Evolutionary conservation across 164 flowering plant species (phyloP).

Genomic region (Stephania cephalantha): DNA sequence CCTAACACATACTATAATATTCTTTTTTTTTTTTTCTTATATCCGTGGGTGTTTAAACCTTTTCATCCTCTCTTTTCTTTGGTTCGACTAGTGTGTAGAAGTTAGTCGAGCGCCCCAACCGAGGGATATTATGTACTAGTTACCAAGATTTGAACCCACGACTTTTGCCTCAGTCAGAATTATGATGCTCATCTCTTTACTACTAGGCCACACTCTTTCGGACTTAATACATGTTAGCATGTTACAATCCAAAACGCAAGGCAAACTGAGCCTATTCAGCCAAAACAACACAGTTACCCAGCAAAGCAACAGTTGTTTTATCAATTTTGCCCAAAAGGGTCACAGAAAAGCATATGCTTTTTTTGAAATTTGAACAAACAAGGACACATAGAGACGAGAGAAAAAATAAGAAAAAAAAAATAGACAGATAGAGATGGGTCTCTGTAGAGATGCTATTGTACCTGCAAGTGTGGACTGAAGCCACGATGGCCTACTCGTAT

Average conservation of each 20-base stretch:
- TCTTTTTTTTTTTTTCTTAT: too few relatives aligned
- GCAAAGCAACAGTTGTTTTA: not conserved
- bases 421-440: not conserved
- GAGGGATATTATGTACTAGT: too few relatives aligned
- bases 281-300: not conserved
- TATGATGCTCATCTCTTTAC: too few relatives aligned
- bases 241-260: not conserved
- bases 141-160: too few relatives aligned
- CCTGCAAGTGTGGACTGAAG: constrained; percentile 12
- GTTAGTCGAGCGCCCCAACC: too few relatives aligned
- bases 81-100: too few relatives aligned
- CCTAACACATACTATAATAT: too few relatives aligned
- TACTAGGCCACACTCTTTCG: too few relatives aligned
- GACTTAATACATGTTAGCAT: not conserved
- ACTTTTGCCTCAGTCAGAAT: too few relatives aligned
- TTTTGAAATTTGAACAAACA: not conserved
- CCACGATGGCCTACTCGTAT: constrained; percentile 8
- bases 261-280: not conserved
- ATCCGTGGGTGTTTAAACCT: too few relatives aligned
- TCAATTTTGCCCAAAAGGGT: not conserved
- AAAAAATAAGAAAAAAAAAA: not conserved
- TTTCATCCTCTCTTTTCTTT: too few relatives aligned
- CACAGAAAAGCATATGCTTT: not conserved
- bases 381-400: not conserved
- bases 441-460: not conserved